phyloP scores from a whole-genome alignment of 2,329 filamentous ascomycete genomes.

The Domatiomyces catenatus region DNA sequence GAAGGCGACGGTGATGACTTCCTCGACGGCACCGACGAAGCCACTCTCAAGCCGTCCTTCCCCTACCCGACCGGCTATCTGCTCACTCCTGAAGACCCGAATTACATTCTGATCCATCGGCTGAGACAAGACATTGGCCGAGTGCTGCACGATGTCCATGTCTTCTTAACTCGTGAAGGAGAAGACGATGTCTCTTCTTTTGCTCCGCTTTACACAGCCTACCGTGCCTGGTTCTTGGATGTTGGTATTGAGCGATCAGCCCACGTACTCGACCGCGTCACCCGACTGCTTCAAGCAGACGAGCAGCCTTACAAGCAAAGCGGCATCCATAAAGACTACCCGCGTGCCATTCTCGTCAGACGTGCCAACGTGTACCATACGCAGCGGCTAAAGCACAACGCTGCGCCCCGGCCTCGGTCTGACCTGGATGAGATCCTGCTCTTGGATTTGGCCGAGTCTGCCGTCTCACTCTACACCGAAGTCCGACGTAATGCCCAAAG shows the following conservation, averaged over 20 bases:
- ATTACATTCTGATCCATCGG: constrained; percentile 64
- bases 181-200: constrained; percentile 95
- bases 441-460: constrained; percentile 76
- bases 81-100: constrained; percentile 45
- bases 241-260: constrained; percentile 92
- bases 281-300: constrained; percentile 70
- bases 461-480: constrained; percentile 82
- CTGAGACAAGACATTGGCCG: constrained; percentile 67
- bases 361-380: constrained; percentile 90
- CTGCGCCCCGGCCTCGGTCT: constrained; percentile 71
- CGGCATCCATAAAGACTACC: constrained; percentile 81
- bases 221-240: constrained; percentile 92
- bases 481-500: constrained; percentile 87
- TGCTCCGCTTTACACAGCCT: constrained; percentile 79
- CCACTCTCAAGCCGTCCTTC: constrained; percentile 62
- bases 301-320: constrained; percentile 88
- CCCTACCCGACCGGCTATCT: constrained; percentile 79
- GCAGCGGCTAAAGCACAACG: constrained; percentile 85
- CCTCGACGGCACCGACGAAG: constrained; percentile 43
- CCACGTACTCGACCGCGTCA: constrained; percentile 76
- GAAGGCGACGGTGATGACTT: constrained; percentile 33
- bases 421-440: constrained; percentile 76
- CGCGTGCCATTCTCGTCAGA: constrained; percentile 77
- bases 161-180: constrained; percentile 66
- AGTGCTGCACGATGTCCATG: constrained; percentile 68